Evolutionary conservation across 116 monocot species (phyloP), one percentile per base, ranked within the genome.

Genomic region (Zostera marina): DNA sequence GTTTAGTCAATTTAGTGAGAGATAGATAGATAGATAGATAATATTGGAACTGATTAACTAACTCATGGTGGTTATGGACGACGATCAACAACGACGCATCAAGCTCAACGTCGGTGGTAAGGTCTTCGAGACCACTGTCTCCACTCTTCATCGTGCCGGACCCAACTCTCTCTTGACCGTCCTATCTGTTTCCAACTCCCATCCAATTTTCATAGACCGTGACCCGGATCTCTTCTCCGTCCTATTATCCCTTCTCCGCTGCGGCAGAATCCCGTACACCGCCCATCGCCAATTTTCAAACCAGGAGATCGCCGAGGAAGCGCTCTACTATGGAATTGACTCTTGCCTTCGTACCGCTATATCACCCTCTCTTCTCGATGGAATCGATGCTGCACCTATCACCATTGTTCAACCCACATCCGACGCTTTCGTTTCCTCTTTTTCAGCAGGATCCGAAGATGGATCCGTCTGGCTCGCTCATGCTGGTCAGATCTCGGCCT

Each of bases 391-490:
- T 39, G 12, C 74, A 53, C 81, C 68, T 25, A 54, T 58, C 49
- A 14, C 78, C 67, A 81, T 76, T 41, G 1, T 90, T 42, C 58
- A 44, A 57, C 84, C 88, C 54, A 53, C 80, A 25, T 41, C 81
- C 51, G 78, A 78, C 58, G 71, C 57, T 24, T 32, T 76, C 17
- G 58, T 79, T 42, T 63, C 77, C 44, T 70, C 81, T 42, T 41
- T 81, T 22, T 61, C 68, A 14, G 73, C 78, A 16, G 73, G 66
- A 7, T 51, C 42, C 3, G 59, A 72, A 4, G 88, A 88, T 65
- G 82, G 82, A n/a, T 82, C 88, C 46, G 20, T 89, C 58, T 89
- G 84, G 84, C 46, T 89, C 52, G 84, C 84, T 32, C 89, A 89
- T 60, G 81, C 72, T 26, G 89, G 89, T 41, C 84, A 81, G 81